These are phyloP conservation scores for Venturia oleaginea DNA, from an alignment of 2,329 filamentous ascomycete genomes.

Conservation along the genomic window DNA sequence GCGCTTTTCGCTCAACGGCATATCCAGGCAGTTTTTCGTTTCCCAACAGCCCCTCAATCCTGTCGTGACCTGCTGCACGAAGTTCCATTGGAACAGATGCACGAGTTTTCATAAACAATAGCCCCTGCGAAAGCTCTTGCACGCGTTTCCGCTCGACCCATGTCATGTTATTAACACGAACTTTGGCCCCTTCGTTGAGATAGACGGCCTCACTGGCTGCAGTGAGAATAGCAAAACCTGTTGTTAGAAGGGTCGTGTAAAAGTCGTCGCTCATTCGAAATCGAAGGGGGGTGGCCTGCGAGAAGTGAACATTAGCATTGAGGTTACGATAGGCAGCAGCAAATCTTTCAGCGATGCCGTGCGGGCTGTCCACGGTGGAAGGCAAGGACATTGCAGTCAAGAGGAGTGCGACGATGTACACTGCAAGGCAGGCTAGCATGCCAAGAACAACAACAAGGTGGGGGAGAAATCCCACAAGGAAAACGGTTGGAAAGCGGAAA, in stretches of 20 bases:
- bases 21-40: conserved; percentile 40
- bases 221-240: conserved; percentile 80
- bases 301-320: conserved; percentile 81
- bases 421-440: conserved; percentile 63
- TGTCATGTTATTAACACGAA: conserved; percentile 60
- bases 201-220: conserved; percentile 95
- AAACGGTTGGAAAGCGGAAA: conserved; percentile 84
- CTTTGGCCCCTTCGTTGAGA: conserved; percentile 74
- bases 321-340: conserved; percentile 72
- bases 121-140: conserved; percentile 57
- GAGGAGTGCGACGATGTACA: conserved; percentile 68
- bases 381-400: conserved; percentile 65
- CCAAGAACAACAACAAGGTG: conserved; percentile 80
- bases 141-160: conserved; percentile 89
- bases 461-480: conserved; percentile 88
- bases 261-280: conserved; percentile 89
- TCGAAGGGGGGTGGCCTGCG: conserved; percentile 53
- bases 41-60: conserved; percentile 17
- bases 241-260: conserved; percentile 78
- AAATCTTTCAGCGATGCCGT: conserved; percentile 50
- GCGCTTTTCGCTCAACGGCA: conserved; percentile 59
- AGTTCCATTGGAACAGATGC: conserved; percentile 34
- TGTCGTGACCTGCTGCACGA: conserved; percentile 28
- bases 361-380: conserved; percentile 30
- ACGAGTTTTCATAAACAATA: conserved; percentile 28